phyloP scores from a whole-genome alignment of 257 asterid species.

The Galeopsis tetrahit region DNA sequence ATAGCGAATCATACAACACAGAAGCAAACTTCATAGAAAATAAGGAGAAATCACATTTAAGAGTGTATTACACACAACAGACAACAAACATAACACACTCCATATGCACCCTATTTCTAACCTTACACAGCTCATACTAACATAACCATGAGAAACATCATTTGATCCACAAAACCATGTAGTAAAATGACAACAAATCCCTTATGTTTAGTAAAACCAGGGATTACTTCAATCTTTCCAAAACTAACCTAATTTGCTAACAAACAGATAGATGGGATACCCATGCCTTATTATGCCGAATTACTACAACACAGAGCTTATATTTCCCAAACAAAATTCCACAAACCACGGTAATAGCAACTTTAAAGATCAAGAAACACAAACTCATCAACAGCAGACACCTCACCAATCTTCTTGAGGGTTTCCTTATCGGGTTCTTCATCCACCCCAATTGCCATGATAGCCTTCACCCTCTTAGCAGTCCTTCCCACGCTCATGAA shows the following conservation, averaged over 20 bases:
- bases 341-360: neutral
- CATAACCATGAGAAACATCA: slow-evolving; percentile 7
- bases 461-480: slow-evolving; percentile 73
- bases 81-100: slow-evolving; percentile 16
- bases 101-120: slow-evolving; percentile 11
- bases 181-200: slow-evolving; percentile 13
- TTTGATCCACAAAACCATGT: slow-evolving; percentile 20
- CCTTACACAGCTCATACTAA: neutral
- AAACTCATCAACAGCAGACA: slow-evolving; percentile 83
- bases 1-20: neutral
- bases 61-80: slow-evolving; percentile 27
- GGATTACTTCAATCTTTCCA: slow-evolving; percentile 16
- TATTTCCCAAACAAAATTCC: neutral
- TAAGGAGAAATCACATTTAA: neutral
- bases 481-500: slow-evolving; percentile 98
- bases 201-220: slow-evolving; percentile 15
- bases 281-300: slow-evolving; percentile 5
- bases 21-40: neutral
- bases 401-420: slow-evolving; percentile 80
- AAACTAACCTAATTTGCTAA: slow-evolving; percentile 18
- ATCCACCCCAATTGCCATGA: slow-evolving; percentile 98
- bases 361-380: slow-evolving; percentile 73
- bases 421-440: slow-evolving; percentile 86
- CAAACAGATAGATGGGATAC: neutral
- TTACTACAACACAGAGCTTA: neutral